Conservation (phyloP, 495 filamentous ascomycete species). For the Delitschia confertaspora region DNA sequence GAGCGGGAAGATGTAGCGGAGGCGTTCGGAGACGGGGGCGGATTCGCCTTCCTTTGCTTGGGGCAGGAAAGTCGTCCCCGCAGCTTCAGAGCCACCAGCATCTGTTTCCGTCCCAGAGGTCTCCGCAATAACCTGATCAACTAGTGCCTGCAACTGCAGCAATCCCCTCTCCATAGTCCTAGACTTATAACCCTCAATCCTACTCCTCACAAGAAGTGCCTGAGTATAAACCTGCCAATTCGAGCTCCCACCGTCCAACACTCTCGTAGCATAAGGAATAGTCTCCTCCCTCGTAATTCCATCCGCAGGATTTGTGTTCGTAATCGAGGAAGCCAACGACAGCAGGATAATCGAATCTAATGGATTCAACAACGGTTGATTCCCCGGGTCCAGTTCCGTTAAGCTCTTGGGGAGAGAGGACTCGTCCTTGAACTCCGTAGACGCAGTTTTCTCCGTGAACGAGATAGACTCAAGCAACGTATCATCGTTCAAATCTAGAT, state of each 20-base stretch:
- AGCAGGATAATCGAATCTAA: conserved; percentile 81
- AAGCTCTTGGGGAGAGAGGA: conserved; percentile 51
- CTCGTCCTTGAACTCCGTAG: conserved; percentile 39
- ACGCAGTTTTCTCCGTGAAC: conserved; percentile 49
- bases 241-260: conserved; percentile 77
- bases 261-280: conserved; percentile 78
- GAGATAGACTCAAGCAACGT: conserved; percentile 81
- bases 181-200: conserved; percentile 77
- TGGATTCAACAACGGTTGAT: conserved; percentile 74
- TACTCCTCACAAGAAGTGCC: conserved; percentile 74
- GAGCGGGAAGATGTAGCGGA: conserved; percentile 74
- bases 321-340: conserved; percentile 73
- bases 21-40: conserved; percentile 62
- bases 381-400: conserved; percentile 55
- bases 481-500: conserved; percentile 78
- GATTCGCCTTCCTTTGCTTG: conserved; percentile 64
- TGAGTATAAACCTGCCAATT: conserved; percentile 99
- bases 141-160: conserved; percentile 88
- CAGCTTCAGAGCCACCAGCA: conserved; percentile 18
- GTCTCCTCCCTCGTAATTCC: conserved; percentile 88
- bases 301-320: conserved; percentile 74
- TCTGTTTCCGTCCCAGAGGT: conserved; percentile 42
- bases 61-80: conserved; percentile 71
- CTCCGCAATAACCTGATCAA: conserved; percentile 91
- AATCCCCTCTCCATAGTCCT: conserved; percentile 82